These are phyloP conservation scores for Wallacemonas collosoma DNA, from an alignment of 208 protist species.

Conservation along the genomic window DNA sequence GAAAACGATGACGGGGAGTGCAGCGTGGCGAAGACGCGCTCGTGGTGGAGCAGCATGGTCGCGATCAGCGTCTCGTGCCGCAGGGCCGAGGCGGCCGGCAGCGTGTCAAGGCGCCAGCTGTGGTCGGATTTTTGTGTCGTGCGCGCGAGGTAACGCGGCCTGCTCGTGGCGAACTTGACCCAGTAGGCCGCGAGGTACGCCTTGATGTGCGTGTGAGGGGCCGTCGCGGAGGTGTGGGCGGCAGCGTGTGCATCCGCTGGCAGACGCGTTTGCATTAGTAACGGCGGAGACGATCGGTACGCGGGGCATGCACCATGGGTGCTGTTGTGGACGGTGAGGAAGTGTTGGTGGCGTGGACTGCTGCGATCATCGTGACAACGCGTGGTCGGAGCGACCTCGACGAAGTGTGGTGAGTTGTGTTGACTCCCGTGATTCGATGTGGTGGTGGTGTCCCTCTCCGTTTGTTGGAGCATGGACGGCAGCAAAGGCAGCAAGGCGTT, in stretches of 20 bases:
- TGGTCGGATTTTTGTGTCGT: neutral
- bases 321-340: no score
- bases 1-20: constrained; percentile 16
- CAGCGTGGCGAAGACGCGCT: constrained; percentile 9
- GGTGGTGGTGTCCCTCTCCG: neutral
- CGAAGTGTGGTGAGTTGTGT: neutral
- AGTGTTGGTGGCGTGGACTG: no score
- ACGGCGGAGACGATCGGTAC: no score
- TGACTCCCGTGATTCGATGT: neutral
- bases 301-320: no score
- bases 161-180: neutral
- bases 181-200: neutral
- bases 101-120: neutral
- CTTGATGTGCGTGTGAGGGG: no score
- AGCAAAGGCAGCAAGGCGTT: constrained; percentile 55
- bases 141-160: neutral
- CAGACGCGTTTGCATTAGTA: no score
- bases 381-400: neutral
- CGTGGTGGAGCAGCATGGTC: constrained; percentile 4
- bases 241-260: no score
- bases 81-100: constrained; percentile 1
- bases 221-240: no score
- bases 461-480: constrained; percentile 1
- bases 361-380: no score
- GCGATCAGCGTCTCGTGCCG: constrained; percentile 5